Percentiles rank a stretch among this genome's conserved stretches.
Conservation (phyloP, 2,329 filamentous ascomycete species). For the Bertia moriformis region DNA sequence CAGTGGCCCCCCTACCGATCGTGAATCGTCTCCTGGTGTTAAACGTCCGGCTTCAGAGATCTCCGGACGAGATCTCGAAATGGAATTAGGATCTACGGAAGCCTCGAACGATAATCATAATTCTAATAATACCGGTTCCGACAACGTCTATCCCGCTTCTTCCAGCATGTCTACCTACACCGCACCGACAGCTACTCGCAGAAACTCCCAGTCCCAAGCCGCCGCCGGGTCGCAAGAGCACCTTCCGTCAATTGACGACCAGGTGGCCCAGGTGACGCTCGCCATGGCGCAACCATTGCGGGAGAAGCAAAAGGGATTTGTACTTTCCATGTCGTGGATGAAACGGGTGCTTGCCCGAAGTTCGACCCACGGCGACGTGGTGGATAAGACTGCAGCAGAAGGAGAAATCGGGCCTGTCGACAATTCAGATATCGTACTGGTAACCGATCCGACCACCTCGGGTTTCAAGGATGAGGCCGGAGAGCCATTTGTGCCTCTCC, state of each 20-base stretch:
- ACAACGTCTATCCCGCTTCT: not conserved
- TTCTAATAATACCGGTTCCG: not conserved
- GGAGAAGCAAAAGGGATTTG: slow-evolving; percentile 39
- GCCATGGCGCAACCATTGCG: slow-evolving; percentile 22
- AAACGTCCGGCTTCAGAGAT: not conserved
- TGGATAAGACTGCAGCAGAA: slow-evolving; percentile 34
- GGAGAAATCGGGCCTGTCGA: slow-evolving; percentile 46
- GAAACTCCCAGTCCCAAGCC: not conserved
- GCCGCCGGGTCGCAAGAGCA: not conserved
- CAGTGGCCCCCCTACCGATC: not conserved
- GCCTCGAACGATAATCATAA: not conserved
- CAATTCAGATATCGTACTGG: slow-evolving; percentile 38
- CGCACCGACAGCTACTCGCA: not conserved
- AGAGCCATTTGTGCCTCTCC: slow-evolving; percentile 36
- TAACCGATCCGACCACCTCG: slow-evolving; percentile 20
- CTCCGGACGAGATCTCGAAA: not conserved
- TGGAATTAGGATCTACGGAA: not conserved
- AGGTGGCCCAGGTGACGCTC: slow-evolving; percentile 33
- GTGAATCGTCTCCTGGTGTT: not conserved
- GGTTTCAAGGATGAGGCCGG: slow-evolving; percentile 26
- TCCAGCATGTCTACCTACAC: not conserved
- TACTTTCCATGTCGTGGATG: slow-evolving; percentile 43
- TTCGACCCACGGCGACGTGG: slow-evolving; percentile 24
- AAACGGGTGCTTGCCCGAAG: slow-evolving; percentile 33
- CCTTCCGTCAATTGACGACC: slow-evolving; percentile 35